Percentiles rank a stretch among this genome's conserved stretches.
Conservation (phyloP, 164 flowering plant genomes). For the Taxillus chinensis region DNA sequence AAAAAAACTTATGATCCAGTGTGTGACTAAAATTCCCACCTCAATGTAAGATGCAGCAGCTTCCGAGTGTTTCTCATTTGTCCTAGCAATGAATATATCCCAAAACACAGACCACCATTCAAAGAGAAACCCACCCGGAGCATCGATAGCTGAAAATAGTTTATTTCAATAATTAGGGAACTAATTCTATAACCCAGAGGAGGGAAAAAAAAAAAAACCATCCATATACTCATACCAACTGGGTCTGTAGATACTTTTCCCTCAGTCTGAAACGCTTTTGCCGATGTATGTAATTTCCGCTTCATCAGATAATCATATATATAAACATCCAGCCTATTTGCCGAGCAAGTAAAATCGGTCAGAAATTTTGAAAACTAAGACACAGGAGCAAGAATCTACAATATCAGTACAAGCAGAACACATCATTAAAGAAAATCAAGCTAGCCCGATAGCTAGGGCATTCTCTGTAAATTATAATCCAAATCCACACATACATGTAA, state of each 20-base stretch:
- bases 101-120: slow-evolving; percentile 96
- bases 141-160: slow-evolving; percentile 57
- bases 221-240: slow-evolving; percentile 41
- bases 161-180: neutral
- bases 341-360: slow-evolving; percentile 1
- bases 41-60: slow-evolving; percentile 62
- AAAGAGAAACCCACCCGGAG: slow-evolving; percentile 79
- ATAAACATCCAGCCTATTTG: slow-evolving; percentile 67
- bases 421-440: too few relatives aligned
- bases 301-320: slow-evolving; percentile 71
- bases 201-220: too few relatives aligned
- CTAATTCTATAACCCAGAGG: neutral
- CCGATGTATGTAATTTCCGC: slow-evolving; percentile 55
- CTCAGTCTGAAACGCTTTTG: slow-evolving; percentile 66
- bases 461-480: too few relatives aligned
- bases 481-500: too few relatives aligned
- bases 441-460: too few relatives aligned
- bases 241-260: slow-evolving; percentile 64
- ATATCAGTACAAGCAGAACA: too few relatives aligned
- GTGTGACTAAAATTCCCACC: slow-evolving; percentile 22
- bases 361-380: neutral
- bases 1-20: neutral
- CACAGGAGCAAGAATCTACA: too few relatives aligned
- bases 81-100: slow-evolving; percentile 77
- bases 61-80: slow-evolving; percentile 64